A percentile compares a stretch with the other conserved stretches of the same genome.
These are phyloP conservation scores for Cyclotella sp. DNA, from an alignment of 108 stramenopile species.

Conservation along the genomic window DNA sequence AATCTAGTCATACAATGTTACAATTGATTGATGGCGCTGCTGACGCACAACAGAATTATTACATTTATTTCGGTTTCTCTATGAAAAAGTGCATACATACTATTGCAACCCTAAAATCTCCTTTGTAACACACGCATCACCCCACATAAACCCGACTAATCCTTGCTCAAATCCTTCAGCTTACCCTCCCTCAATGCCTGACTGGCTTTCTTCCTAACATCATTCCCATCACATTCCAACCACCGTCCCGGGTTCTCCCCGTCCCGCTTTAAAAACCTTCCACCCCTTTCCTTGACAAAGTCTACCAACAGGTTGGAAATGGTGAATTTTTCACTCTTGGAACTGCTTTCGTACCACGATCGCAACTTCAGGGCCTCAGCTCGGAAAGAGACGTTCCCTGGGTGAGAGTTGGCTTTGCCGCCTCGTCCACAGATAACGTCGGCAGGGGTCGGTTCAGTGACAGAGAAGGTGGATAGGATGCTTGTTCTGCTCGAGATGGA, in stretches of 20 bases:
- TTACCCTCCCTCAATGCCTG: conserved; percentile 64
- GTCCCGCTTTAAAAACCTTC: conserved; percentile 59
- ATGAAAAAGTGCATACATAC: no score
- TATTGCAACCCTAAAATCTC: no score
- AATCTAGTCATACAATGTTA: no score
- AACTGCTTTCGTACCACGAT: conserved; percentile 42
- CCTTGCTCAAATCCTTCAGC: conserved; percentile 10
- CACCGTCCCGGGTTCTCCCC: conserved; percentile 28
- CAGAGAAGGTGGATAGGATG: conserved; percentile 2
- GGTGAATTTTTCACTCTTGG: conserved; percentile 50
- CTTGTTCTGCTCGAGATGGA: conserved; percentile 2
- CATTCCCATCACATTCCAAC: conserved; percentile 52
- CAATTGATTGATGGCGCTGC: no score
- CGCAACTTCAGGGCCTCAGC: conserved; percentile 44
- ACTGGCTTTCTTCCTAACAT: conserved; percentile 60
- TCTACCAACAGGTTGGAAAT: conserved; percentile 44
- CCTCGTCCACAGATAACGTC: conserved; percentile 57
- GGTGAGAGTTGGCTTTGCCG: conserved; percentile 51
- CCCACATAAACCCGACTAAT: background rate
- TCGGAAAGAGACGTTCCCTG: conserved; percentile 47
- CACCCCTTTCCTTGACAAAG: conserved; percentile 47
- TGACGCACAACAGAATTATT: no score
- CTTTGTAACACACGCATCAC: no score
- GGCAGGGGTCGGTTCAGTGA: conserved; percentile 11
- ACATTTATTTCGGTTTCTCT: no score